Evolutionary conservation across 1,284 basidiomycete genomes (phyloP), one percentile per base, ranked within the genome.

Genomic region (Singerocomus rubriflavus): DNA sequence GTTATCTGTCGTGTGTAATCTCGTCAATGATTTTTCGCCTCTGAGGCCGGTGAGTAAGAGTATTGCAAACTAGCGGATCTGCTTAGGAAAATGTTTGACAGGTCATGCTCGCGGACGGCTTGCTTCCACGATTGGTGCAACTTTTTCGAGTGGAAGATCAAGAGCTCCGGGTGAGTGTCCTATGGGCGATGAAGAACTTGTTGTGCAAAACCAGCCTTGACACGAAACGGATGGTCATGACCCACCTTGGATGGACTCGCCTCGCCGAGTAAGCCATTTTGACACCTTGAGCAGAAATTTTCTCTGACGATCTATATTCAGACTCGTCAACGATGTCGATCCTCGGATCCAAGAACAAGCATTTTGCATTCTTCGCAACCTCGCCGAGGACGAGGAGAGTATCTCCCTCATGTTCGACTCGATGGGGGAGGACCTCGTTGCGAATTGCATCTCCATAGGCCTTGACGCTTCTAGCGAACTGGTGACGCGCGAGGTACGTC

Each of bases 11-110:
- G 77, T 95, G 4, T 92, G 89, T 65, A 97, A 96, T 65, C 74
- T 95, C 29, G 79, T 95, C 4, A 85, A 84, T 49, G 89, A 94
- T 52, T 93, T 91, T 65, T 93, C 91, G 13, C 93, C 93, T 6
- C 66, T 95, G 57, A 76, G 84, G 52, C 68, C 74, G 48, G 88
- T 89, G 55, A 60, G 84, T 74, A 5, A 21, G 16, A 10, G 5
- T 25, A 1, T 29, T 27, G 26, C 21, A 16, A 36, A 9, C 7
- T 25, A 17, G 6, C 26, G 16, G 9, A 1, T 31, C 2, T 17
- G 10, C 42, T 53, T 10, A 48, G 38, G 26, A 27, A 8, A 26
- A 38, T 10, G 34, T 14, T 26, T 11, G 14, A 31, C 25, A 43
- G 64, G 44, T 51, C 27, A 68, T 87, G 50, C 65, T 93, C 13